Evolutionary conservation across 2,329 filamentous ascomycete species (phyloP).

Genomic region (Volutella citrinella): DNA sequence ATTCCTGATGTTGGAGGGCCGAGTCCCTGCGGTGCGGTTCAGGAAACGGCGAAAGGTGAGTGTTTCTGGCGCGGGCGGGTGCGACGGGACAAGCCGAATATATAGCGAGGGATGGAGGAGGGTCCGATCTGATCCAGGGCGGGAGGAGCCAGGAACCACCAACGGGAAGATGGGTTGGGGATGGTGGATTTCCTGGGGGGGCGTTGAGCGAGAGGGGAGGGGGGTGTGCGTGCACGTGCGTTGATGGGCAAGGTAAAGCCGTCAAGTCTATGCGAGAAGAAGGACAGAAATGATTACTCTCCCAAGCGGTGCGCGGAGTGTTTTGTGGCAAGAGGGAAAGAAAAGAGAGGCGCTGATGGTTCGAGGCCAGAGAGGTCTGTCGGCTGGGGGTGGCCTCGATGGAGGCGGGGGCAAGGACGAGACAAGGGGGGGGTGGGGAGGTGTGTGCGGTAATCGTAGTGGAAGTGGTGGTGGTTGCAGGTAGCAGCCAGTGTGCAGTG

Average conservation of each 20-base stretch:
- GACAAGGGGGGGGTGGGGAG: constrained; percentile 7
- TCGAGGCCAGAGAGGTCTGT: constrained; percentile 6
- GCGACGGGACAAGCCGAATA: constrained; percentile 22
- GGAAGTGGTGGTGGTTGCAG: too few species aligned
- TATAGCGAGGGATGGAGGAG: constrained; percentile 16
- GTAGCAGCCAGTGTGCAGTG: too few species aligned
- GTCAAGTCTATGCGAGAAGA: constrained; percentile 1
- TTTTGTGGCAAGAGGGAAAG: constrained; percentile 9
- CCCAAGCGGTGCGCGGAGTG: too few species aligned
- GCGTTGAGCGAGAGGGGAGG: constrained; percentile 1
- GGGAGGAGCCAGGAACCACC: constrained; percentile 20
- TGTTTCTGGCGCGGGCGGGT: constrained; percentile 21
- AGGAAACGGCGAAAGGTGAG: constrained; percentile 14
- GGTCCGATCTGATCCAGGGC: constrained; percentile 6
- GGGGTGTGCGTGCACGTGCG: too few species aligned
- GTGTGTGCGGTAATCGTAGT: constrained; percentile 11
- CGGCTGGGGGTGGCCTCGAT: constrained; percentile 1
- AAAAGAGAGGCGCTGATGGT: constrained; percentile 10
- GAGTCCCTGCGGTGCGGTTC: constrained; percentile 17
- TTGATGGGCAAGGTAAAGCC: constrained; percentile 2
- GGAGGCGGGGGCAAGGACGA: constrained; percentile 13
- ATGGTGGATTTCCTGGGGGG: constrained; percentile 14
- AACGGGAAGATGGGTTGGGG: constrained; percentile 19
- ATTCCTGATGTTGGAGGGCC: constrained; percentile 23
- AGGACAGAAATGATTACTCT: too few species aligned